Evolutionary conservation across 2,329 filamentous ascomycete genomes (phyloP).

Genomic region (Coleophoma eucalyptorum): DNA sequence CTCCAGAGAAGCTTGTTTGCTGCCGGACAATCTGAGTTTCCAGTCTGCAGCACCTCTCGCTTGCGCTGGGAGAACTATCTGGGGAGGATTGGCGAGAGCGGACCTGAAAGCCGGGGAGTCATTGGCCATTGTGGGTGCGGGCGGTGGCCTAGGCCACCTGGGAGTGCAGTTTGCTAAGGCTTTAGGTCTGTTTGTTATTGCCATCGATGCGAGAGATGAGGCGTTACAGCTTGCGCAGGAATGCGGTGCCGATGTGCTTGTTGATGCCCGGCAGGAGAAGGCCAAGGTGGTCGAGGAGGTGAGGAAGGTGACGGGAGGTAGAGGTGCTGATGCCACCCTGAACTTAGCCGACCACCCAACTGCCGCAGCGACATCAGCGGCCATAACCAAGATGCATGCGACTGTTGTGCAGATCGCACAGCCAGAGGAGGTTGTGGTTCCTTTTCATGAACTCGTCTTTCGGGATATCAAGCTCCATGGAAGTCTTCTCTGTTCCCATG

Average conservation of each 20-base stretch:
- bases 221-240: slow-evolving; percentile 42
- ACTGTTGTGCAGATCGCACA: slow-evolving; percentile 57
- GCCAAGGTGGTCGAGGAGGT: slow-evolving; percentile 43
- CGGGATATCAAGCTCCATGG: slow-evolving; percentile 48
- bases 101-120: slow-evolving; percentile 28
- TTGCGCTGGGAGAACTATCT: slow-evolving; percentile 48
- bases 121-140: slow-evolving; percentile 43
- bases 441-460: slow-evolving; percentile 45
- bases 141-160: slow-evolving; percentile 50
- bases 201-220: slow-evolving; percentile 49
- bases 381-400: slow-evolving; percentile 56
- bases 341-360: slow-evolving; percentile 47
- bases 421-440: slow-evolving; percentile 31
- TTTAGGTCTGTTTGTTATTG: slow-evolving; percentile 46
- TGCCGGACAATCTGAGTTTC: slow-evolving; percentile 46
- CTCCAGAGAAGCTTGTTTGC: slow-evolving; percentile 35
- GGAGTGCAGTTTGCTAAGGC: slow-evolving; percentile 45
- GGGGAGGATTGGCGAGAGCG: slow-evolving; percentile 32
- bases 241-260: slow-evolving; percentile 44
- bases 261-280: slow-evolving; percentile 47
- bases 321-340: slow-evolving; percentile 48
- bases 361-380: slow-evolving; percentile 46
- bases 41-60: slow-evolving; percentile 51
- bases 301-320: slow-evolving; percentile 40
- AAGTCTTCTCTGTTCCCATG: slow-evolving; percentile 33